phyloP scores from a whole-genome alignment of 140 eudicot genomes.

The Oenanthe javanica region DNA sequence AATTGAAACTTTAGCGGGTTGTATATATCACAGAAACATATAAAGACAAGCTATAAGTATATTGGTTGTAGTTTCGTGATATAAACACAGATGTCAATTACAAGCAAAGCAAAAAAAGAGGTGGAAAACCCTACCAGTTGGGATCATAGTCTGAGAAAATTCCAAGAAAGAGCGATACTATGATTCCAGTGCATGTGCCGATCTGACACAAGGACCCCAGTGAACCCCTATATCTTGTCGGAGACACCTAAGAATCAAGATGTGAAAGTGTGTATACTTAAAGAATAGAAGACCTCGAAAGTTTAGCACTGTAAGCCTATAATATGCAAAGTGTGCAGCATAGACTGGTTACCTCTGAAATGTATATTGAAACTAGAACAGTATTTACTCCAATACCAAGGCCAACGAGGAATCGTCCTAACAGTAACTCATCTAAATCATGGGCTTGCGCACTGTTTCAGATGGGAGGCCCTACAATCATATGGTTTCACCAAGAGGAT shows the following conservation, averaged over 20 bases:
- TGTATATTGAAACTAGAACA: constrained; percentile 84
- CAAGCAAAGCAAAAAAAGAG: not conserved
- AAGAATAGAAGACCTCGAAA: not conserved
- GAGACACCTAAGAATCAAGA: constrained; percentile 50
- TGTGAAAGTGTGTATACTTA: not conserved
- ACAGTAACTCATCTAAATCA: constrained; percentile 65
- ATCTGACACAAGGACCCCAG: constrained; percentile 73
- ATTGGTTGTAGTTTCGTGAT: not conserved
- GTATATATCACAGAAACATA: not conserved
- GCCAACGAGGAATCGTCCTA: constrained; percentile 82
- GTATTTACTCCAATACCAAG: constrained; percentile 95
- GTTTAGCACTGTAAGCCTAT: not conserved
- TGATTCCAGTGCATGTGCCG: constrained; percentile 83
- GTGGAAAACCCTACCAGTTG: constrained; percentile 45
- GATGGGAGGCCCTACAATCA: constrained; percentile 22
- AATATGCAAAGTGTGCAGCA: not conserved
- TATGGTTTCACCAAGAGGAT: constrained; percentile 15
- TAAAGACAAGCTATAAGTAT: not conserved
- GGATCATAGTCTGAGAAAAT: constrained; percentile 67
- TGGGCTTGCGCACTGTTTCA: constrained; percentile 79
- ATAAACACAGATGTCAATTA: not conserved
- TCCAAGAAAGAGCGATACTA: constrained; percentile 57
- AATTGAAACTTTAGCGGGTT: too few relatives aligned
- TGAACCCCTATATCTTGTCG: constrained; percentile 79
- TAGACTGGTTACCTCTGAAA: constrained; percentile 65